Base-by-base conservation (phyloP, 129 eudicot genomes). In the Chrysanthemum seticuspe region DNA sequence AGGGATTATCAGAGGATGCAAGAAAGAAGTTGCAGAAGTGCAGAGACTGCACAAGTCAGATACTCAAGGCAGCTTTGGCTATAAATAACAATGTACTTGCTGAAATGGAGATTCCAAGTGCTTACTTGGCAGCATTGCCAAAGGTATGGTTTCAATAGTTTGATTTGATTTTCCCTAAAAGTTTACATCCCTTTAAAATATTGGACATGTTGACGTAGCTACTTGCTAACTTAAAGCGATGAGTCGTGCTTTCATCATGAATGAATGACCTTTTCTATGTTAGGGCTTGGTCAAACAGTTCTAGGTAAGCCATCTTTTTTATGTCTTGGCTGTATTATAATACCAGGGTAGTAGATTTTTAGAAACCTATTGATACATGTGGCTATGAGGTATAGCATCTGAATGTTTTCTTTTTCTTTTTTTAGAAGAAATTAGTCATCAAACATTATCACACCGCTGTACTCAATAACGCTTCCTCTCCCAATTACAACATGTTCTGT, bases 41-140 rank as follows among this genome's bases (percentile, higher is more conserved):
- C 76, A 86, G 96, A 80, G 98, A 94, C 65, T 90, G 96, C 80
- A 85, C 97, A 49, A 94, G 86, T 71, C 98, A 94, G 93, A 94
- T 94, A 74, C 76, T 90, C 34, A 94, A 94, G 82, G 98, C 98
- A 5, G 96, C 98, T 1, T 79, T 90, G 81, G 97, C 98, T 6
- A 94, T 94, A 34, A 94, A 90, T 78, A 84, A 79, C 76, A 90
- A 89, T 51, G 97, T 90, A 60, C 88, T 94, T 69, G 82, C 96
- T 70, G 98, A 94, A 82, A 94, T 94, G 97, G 97, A 87, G 80
- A 90, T 86, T 67, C 97, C 98, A 62, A 72, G 66, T 56, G 89
- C 91, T 69, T 94, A 94, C 77, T 36, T 94, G 62, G 93, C 84
- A 62, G 78, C 97, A 25, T 81, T 94, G 79, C 98, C 97, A 13